Percentiles rank a stretch among this genome's conserved stretches.
Evolutionary conservation across 2,329 filamentous ascomycete species (phyloP).

Genomic region (Chaetomium globosum): DNA sequence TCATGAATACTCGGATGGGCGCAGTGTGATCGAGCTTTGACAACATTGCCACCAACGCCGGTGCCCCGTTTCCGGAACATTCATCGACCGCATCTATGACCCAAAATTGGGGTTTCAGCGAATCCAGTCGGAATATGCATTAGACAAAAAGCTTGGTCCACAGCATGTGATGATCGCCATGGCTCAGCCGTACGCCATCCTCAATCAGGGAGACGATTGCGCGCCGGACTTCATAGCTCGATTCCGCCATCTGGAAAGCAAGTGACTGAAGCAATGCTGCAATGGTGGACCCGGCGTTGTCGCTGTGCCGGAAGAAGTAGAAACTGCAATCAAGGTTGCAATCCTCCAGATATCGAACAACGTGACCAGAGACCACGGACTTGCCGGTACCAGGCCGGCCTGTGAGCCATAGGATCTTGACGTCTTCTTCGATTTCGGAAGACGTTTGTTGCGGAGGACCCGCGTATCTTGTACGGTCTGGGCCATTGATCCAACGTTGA

Average conservation of each 20-base stretch:
- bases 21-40: slow-evolving; percentile 12
- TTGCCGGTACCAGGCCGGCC: slow-evolving; percentile 38
- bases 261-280: slow-evolving; percentile 27
- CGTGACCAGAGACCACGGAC: slow-evolving; percentile 32
- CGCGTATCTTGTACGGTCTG: not conserved
- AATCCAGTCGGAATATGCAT: slow-evolving; percentile 23
- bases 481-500: slow-evolving; percentile 6
- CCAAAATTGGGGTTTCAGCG: slow-evolving; percentile 28
- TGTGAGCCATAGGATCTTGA: slow-evolving; percentile 35
- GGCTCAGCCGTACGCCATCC: slow-evolving; percentile 19
- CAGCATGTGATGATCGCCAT: slow-evolving; percentile 28
- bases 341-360: slow-evolving; percentile 34
- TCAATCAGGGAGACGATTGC: slow-evolving; percentile 24
- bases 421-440: not conserved
- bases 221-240: slow-evolving; percentile 24
- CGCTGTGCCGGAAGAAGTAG: slow-evolving; percentile 36
- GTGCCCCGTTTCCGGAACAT: slow-evolving; percentile 20
- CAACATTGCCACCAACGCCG: slow-evolving; percentile 22
- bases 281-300: slow-evolving; percentile 26
- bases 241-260: slow-evolving; percentile 34
- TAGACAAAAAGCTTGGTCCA: slow-evolving; percentile 31
- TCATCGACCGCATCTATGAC: slow-evolving; percentile 35
- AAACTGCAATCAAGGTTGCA: slow-evolving; percentile 34
- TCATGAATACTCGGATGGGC: slow-evolving; percentile 1
- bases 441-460: not conserved